phyloP scores from a whole-genome alignment of 1,284 basidiomycete genomes.

The Ustilago xerochloae region DNA sequence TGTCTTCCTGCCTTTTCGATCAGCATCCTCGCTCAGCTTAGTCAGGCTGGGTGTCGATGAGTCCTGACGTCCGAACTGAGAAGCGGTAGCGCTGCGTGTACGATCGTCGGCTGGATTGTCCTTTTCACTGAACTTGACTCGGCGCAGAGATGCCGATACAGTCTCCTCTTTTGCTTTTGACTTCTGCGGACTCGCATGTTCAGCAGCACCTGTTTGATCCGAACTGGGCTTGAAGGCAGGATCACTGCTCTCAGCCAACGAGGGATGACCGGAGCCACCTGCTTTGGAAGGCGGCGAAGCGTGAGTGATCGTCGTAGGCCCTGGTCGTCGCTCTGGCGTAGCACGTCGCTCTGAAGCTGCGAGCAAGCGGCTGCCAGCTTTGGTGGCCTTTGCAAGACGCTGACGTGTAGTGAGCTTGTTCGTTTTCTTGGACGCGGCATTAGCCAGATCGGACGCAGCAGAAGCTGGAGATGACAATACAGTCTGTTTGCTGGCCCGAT shows the following conservation, averaged over 20 bases:
- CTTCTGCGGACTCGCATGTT: not conserved
- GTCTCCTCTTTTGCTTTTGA: not conserved
- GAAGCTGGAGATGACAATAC: slow-evolving; percentile 14
- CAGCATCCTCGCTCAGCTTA: not conserved
- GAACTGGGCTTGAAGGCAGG: not conserved
- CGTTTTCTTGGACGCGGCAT: slow-evolving; percentile 15
- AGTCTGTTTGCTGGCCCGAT: not conserved
- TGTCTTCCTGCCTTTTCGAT: not conserved
- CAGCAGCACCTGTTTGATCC: not conserved
- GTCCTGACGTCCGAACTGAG: not conserved
- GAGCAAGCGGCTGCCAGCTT: slow-evolving; percentile 38
- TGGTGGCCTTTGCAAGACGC: slow-evolving; percentile 47
- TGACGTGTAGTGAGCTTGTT: slow-evolving; percentile 45
- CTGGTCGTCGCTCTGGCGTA: slow-evolving; percentile 15
- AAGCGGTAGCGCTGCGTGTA: not conserved
- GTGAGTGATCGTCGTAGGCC: not conserved
- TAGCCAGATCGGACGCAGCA: slow-evolving; percentile 10
- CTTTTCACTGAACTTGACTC: not conserved
- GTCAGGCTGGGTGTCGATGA: not conserved
- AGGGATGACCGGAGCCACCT: not conserved
- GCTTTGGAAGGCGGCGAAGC: slow-evolving; percentile 10
- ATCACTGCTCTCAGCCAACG: not conserved
- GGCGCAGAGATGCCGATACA: not conserved
- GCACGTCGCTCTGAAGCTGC: slow-evolving; percentile 24
- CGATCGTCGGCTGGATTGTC: not conserved